Evolutionary conservation across 805 yeast species (phyloP).

Genomic region (Metschnikowia peoriensis): DNA sequence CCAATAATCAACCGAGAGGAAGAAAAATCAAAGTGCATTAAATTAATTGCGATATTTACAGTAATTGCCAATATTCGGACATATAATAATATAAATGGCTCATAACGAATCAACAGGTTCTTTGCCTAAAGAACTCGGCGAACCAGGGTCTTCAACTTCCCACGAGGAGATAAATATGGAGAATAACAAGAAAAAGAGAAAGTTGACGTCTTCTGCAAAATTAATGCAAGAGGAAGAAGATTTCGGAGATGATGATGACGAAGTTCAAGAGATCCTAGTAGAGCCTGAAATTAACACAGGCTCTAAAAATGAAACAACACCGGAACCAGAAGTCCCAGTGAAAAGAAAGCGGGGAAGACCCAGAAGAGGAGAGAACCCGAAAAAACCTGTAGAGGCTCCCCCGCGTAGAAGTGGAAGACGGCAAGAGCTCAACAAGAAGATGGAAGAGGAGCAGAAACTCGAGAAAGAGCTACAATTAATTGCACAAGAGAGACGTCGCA

Average conservation of each 20-base stretch:
- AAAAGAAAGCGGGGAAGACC: conserved; percentile 18
- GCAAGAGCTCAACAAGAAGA: conserved; percentile 6
- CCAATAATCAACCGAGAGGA: no score
- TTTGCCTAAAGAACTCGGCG: not conserved
- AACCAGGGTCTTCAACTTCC: not conserved
- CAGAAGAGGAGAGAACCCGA: conserved; percentile 11
- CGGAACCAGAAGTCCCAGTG: conserved; percentile 6
- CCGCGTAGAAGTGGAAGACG: conserved; percentile 9
- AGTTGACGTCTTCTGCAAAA: conserved; percentile 32
- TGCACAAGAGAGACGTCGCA: not conserved
- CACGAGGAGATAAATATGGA: not conserved
- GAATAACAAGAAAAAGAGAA: conserved; percentile 16
- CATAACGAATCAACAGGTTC: not conserved
- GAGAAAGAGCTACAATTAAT: conserved; percentile 6
- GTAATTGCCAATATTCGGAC: not conserved
- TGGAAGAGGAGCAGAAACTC: conserved; percentile 10
- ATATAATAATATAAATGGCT: not conserved
- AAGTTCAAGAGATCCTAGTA: not conserved
- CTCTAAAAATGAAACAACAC: not conserved
- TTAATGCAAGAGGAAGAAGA: conserved; percentile 36
- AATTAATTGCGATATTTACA: no score
- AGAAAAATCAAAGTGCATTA: no score
- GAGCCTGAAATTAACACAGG: not conserved
- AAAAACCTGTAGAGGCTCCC: conserved; percentile 3
- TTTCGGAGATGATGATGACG: conserved; percentile 27